Evolutionary conservation across 2,329 filamentous ascomycete species (phyloP), one percentile per base, ranked within the genome.

Genomic region (Lachnellula arida): DNA sequence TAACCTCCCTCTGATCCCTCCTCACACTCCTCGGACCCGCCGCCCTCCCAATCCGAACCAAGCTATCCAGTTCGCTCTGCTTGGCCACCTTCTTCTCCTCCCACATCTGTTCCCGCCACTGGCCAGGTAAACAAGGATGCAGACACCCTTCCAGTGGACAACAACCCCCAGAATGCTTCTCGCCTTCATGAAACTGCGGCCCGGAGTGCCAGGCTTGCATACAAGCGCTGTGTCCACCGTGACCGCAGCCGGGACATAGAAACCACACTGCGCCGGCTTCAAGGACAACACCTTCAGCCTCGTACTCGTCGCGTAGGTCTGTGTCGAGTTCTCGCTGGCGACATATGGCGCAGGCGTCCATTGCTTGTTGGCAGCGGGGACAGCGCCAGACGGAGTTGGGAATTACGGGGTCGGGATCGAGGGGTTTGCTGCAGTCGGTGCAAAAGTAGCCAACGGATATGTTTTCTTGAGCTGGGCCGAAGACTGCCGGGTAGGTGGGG

Each of bases 131-230:
- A 58, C 84, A 87, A 28, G 81, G 80, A 63, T 87, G 84, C 3
- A 82, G 79, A 65, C 84, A 87, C 0, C 84, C 83, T 59, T 86
- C 82, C n/a, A 84, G 70, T 1, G 84, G 83, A 60, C 84, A 87
- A 67, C 78, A 84, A 0, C 84, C 84, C 48, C 78, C 81, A 34
- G 60, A 75, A 8, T 72, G 70, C 17, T 73, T 73, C 1, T 67
- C 67, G 1, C 66, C 71, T 46, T 65, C 58, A 11, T 65, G 58
- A 48, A 69, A 66, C 17, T 62, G 62, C 3, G 58, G 56, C 7
- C 59, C 62, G 0, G 74, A 74, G 67, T 86, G 83, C 84, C 84
- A 87, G 2, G 74, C 74, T 53, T 79, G 75, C 1, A 87, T 73
- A 56, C 84, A 87, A 0, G 77, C 77, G 0, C 79, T 76, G 67